A percentile compares a stretch with the other conserved stretches of the same genome.
phyloP scores from a whole-genome alignment of 352 stramenopile genomes.

The Phytopythium litorale region DNA sequence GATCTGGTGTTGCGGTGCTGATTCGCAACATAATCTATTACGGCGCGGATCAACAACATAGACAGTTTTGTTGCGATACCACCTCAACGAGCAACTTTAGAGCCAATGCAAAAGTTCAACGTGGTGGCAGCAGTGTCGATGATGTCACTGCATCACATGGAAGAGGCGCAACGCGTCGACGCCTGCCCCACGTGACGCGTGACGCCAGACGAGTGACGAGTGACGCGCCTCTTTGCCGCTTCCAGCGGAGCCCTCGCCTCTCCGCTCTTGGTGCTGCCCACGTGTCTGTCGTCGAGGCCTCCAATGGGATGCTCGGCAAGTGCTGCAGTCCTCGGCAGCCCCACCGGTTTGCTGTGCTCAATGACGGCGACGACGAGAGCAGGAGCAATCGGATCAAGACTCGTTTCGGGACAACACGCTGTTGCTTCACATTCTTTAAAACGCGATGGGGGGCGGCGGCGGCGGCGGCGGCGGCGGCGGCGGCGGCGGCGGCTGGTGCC shows the following conservation, averaged over 20 bases:
- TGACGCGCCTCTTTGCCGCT: constrained; percentile 4
- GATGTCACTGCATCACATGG: constrained; percentile 1
- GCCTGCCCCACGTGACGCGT: not conserved
- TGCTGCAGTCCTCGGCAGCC: not conserved
- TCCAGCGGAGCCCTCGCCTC: not conserved
- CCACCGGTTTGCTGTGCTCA: too few relatives aligned
- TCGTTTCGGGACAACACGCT: not conserved
- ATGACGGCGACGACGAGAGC: too few relatives aligned
- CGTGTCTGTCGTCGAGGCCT: not conserved
- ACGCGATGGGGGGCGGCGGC: not conserved
- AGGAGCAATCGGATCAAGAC: not conserved
- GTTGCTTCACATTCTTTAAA: not conserved
- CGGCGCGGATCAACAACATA: not conserved
- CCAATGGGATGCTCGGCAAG: not conserved
- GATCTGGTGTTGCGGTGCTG: not conserved
- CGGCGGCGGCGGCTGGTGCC: not conserved
- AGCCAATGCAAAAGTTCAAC: not conserved
- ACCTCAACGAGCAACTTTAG: not conserved
- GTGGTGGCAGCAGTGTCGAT: not conserved
- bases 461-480: not conserved
- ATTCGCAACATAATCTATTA: constrained; percentile 1
- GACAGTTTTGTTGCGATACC: not conserved
- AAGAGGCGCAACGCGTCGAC: not conserved
- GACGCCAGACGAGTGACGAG: not conserved
- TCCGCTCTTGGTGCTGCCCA: not conserved